phyloP scores from a whole-genome alignment of 2,329 filamentous ascomycete species.

The Chaetomium sp. region DNA sequence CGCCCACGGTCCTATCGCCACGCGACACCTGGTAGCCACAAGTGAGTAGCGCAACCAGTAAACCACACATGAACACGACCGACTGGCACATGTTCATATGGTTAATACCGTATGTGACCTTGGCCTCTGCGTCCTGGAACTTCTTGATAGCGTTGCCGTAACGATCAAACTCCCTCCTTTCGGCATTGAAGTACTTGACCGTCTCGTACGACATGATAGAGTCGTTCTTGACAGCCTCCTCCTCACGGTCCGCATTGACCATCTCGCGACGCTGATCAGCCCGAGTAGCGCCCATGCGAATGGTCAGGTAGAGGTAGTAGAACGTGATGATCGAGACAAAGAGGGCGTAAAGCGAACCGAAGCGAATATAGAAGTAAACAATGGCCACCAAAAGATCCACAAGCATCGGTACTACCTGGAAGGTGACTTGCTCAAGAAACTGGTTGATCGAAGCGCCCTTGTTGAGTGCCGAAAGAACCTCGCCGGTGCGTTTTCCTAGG shows the following conservation, averaged over 20 bases:
- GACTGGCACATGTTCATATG: constrained; percentile 78
- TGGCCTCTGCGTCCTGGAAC: constrained; percentile 69
- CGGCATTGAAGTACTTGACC: constrained; percentile 85
- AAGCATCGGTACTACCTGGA: constrained; percentile 91
- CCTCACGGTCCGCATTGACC: constrained; percentile 90
- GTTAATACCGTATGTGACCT: constrained; percentile 69
- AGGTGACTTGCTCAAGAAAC: constrained; percentile 93
- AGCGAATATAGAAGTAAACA: constrained; percentile 67
- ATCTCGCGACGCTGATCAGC: constrained; percentile 87
- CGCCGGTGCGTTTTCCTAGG: constrained; percentile 90
- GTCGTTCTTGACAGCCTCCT: constrained; percentile 97
- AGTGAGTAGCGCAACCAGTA: constrained; percentile 65
- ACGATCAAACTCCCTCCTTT: constrained; percentile 68
- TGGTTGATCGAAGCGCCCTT: constrained; percentile 95
- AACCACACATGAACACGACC: constrained; percentile 69
- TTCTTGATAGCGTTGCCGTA: constrained; percentile 64
- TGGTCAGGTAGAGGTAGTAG: constrained; percentile 92
- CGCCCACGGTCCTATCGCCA: constrained; percentile 57
- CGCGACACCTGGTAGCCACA: constrained; percentile 70
- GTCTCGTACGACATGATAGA: constrained; percentile 98
- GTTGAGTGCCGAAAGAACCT: constrained; percentile 90
- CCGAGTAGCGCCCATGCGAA: constrained; percentile 90
- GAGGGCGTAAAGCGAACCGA: constrained; percentile 84
- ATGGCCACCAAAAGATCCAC: constrained; percentile 84
- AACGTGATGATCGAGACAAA: constrained; percentile 88